Evolutionary conservation across 495 filamentous ascomycete genomes (phyloP).

Genomic region (Poronia punctata): DNA sequence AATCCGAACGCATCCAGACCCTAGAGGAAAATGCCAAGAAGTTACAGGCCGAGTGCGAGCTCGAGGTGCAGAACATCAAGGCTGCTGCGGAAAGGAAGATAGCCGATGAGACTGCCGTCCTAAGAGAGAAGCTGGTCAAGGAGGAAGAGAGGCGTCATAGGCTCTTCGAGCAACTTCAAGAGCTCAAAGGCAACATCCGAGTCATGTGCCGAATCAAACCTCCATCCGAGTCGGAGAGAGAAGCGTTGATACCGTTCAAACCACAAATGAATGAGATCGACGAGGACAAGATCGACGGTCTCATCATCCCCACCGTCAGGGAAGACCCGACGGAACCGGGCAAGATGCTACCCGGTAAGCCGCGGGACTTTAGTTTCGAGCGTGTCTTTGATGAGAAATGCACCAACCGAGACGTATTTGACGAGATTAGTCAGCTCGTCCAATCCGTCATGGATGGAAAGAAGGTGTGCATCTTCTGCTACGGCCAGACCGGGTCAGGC

Average conservation of each 20-base stretch:
- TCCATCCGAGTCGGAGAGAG: slow-evolving; percentile 39
- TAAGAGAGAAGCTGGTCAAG: slow-evolving; percentile 72
- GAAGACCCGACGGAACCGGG: slow-evolving; percentile 80
- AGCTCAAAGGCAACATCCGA: slow-evolving; percentile 97
- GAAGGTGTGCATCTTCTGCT: slow-evolving; percentile 99
- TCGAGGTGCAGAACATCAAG: slow-evolving; percentile 32
- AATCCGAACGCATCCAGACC: slow-evolving; percentile 29
- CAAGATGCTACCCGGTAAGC: slow-evolving; percentile 77
- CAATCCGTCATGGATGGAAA: slow-evolving; percentile 96
- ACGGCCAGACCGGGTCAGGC: slow-evolving; percentile 93
- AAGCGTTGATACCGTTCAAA: slow-evolving; percentile 22
- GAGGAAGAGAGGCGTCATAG: slow-evolving; percentile 89
- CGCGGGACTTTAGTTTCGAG: slow-evolving; percentile 83
- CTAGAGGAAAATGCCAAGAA: slow-evolving; percentile 68
- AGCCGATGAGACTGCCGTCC: slow-evolving; percentile 16
- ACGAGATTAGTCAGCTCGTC: slow-evolving; percentile 94
- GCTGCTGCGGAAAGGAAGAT: slow-evolving; percentile 23
- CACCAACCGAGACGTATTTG: slow-evolving; percentile 83
- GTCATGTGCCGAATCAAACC: slow-evolving; percentile 98
- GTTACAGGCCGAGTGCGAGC: slow-evolving; percentile 37
- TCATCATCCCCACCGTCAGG: slow-evolving; percentile 72
- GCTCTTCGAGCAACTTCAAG: slow-evolving; percentile 95
- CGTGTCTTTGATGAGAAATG: slow-evolving; percentile 76
- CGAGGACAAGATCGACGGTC: slow-evolving; percentile 64
- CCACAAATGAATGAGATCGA: slow-evolving; percentile 45